Conservation (phyloP, 2,329 filamentous ascomycete species). For the Sclerotiophoma versabilis region DNA sequence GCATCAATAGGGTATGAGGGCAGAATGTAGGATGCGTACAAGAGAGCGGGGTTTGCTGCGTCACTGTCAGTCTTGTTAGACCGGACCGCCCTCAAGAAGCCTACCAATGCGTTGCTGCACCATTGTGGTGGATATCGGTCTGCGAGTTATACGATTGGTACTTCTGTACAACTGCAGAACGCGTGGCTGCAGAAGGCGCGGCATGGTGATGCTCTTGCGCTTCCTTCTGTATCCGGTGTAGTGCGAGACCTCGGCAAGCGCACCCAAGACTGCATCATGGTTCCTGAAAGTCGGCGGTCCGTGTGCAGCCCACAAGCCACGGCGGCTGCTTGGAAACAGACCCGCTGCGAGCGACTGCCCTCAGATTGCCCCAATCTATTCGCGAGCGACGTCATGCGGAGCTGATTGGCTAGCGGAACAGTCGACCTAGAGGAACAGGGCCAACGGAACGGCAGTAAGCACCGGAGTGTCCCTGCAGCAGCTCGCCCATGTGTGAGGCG, state of each 20-base stretch:
- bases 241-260: slow-evolving; percentile 24
- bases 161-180: slow-evolving; percentile 1
- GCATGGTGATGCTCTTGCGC: slow-evolving; percentile 13
- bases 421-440: not conserved
- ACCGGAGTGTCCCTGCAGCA: slow-evolving; percentile 25
- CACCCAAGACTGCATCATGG: slow-evolving; percentile 14
- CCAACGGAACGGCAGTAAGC: slow-evolving; percentile 2
- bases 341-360: slow-evolving; percentile 21
- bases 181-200: slow-evolving; percentile 22
- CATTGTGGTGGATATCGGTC: slow-evolving; percentile 33
- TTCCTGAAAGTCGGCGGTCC: slow-evolving; percentile 14
- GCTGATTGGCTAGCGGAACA: slow-evolving; percentile 20
- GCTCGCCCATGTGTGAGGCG: slow-evolving; percentile 6
- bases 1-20: slow-evolving; percentile 27
- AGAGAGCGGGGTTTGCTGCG: slow-evolving; percentile 51
- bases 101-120: slow-evolving; percentile 41
- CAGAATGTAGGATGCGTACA: slow-evolving; percentile 37
- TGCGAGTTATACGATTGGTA: not conserved
- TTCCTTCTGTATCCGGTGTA: slow-evolving; percentile 14
- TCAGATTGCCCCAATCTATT: slow-evolving; percentile 26
- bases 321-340: slow-evolving; percentile 19
- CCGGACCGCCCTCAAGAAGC: slow-evolving; percentile 1
- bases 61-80: slow-evolving; percentile 29
- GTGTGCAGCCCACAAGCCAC: slow-evolving; percentile 5
- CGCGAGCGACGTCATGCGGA: slow-evolving; percentile 19